A percentile compares a stretch with the other conserved stretches of the same genome.
These are phyloP conservation scores for Penicillium coprophilum DNA, from an alignment of 495 filamentous ascomycete genomes.

Conservation along the genomic window DNA sequence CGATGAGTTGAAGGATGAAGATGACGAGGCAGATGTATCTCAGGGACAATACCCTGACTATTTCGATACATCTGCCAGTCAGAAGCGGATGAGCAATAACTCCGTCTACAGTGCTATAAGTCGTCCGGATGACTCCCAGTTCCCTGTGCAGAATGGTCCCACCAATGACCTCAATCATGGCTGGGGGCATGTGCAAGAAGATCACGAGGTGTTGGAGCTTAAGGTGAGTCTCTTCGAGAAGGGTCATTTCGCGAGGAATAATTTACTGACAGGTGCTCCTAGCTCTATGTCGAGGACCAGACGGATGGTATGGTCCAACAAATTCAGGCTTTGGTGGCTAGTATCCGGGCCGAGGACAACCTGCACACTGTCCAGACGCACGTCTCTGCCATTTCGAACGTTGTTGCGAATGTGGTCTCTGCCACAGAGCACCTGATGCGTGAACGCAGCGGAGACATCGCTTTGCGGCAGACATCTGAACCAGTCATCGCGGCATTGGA, in stretches of 20 bases:
- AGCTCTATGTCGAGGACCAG: slow-evolving; percentile 84
- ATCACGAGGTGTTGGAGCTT: slow-evolving; percentile 68
- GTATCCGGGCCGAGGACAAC: slow-evolving; percentile 69
- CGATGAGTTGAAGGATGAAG: slow-evolving; percentile 74
- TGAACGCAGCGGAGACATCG: slow-evolving; percentile 37
- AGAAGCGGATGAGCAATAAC: slow-evolving; percentile 48
- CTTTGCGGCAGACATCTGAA: slow-evolving; percentile 56
- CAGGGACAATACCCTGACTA: slow-evolving; percentile 51
- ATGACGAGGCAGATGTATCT: slow-evolving; percentile 52
- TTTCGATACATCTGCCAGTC: slow-evolving; percentile 47
- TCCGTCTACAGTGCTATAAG: slow-evolving; percentile 57
- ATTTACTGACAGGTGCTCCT: not conserved
- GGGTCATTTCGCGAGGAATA: not conserved
- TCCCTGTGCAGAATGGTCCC: slow-evolving; percentile 32
- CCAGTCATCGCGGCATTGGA: slow-evolving; percentile 63
- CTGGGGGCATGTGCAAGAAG: slow-evolving; percentile 40
- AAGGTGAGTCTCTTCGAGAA: slow-evolving; percentile 47
- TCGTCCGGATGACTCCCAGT: slow-evolving; percentile 40
- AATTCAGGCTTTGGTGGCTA: slow-evolving; percentile 77
- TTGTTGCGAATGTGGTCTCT: slow-evolving; percentile 67
- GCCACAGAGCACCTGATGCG: slow-evolving; percentile 62
- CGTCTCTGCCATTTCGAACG: slow-evolving; percentile 66
- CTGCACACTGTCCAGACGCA: slow-evolving; percentile 67
- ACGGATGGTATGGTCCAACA: slow-evolving; percentile 76
- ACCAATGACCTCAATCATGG: slow-evolving; percentile 28